These are phyloP conservation scores for Linum lewisii DNA, from an alignment of 345 rosid species.

Conservation along the genomic window DNA sequence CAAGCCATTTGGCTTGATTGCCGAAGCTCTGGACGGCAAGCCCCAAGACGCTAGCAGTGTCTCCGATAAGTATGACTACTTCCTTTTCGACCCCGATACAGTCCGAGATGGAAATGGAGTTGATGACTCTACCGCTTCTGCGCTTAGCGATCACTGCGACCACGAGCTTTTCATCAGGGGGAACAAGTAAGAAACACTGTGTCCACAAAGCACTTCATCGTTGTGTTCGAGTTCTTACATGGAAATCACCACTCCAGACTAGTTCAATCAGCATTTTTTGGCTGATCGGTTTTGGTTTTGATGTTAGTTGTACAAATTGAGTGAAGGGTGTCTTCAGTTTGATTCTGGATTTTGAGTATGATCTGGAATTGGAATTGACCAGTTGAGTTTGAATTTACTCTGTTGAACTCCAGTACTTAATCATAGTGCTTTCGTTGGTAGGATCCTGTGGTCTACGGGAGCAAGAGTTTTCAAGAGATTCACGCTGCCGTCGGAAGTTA, in stretches of 20 bases:
- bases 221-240: not conserved
- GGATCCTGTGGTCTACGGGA: slow-evolving; percentile 63
- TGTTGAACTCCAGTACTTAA: not conserved
- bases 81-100: slow-evolving; percentile 1
- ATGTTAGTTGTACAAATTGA: not conserved
- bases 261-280: not conserved
- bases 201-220: not conserved
- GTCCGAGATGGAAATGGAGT: not conserved
- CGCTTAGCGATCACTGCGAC: slow-evolving; percentile 1
- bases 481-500: slow-evolving; percentile 47
- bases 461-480: slow-evolving; percentile 64
- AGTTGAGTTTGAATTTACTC: not conserved
- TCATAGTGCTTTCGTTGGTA: slow-evolving; percentile 8
- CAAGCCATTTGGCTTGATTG: slow-evolving; percentile 81
- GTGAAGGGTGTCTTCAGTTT: not conserved
- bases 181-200: not conserved
- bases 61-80: slow-evolving; percentile 7
- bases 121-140: not conserved
- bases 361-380: not conserved
- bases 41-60: not conserved
- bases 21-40: slow-evolving; percentile 56
- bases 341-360: not conserved
- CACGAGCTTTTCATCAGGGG: slow-evolving; percentile 6
- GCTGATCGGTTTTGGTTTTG: not conserved
- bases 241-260: not conserved